Evolutionary conservation across 1,139 yeast genomes (phyloP).

Genomic region (Trichomonascaceae sp.): DNA sequence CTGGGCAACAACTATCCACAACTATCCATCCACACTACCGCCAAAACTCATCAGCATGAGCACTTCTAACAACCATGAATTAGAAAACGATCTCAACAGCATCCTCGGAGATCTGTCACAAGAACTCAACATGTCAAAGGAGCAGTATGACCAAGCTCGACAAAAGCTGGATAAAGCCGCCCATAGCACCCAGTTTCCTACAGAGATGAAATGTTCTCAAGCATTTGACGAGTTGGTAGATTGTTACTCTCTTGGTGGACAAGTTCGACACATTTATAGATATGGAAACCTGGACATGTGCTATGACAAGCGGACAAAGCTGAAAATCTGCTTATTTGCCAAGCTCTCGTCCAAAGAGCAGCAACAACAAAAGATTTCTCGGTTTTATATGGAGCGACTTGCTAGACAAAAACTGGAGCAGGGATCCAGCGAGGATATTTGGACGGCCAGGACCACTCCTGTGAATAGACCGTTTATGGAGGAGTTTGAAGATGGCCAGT

Average conservation of each 20-base stretch:
- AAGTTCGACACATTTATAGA: conserved; percentile 65
- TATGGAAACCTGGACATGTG: conserved; percentile 70
- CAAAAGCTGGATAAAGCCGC: too few relatives aligned
- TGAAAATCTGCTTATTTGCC: conserved; percentile 67
- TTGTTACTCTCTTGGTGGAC: conserved; percentile 87
- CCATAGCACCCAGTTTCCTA: conserved; percentile 18
- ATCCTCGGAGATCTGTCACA: too few relatives aligned
- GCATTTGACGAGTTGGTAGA: conserved; percentile 78
- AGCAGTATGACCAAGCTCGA: too few relatives aligned
- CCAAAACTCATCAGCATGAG: too few relatives aligned
- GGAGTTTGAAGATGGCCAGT: too few relatives aligned
- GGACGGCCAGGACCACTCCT: conserved; percentile 43
- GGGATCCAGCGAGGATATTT: conserved; percentile 54
- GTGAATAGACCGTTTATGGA: conserved; percentile 24
- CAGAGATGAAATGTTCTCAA: conserved; percentile 52
- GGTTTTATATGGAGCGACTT: conserved; percentile 52
- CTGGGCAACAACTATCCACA: too few relatives aligned
- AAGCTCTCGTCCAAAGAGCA: conserved; percentile 37
- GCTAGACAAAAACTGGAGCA: conserved; percentile 53
- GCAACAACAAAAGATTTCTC: conserved; percentile 41
- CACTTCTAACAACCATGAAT: too few relatives aligned
- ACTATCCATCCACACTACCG: too few relatives aligned
- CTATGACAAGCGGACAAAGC: conserved; percentile 52
- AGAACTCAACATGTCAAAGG: too few relatives aligned
- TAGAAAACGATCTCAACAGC: too few relatives aligned